Base-by-base conservation (phyloP, 805 yeast genomes). In the Kodamaea lidongshanica region DNA sequence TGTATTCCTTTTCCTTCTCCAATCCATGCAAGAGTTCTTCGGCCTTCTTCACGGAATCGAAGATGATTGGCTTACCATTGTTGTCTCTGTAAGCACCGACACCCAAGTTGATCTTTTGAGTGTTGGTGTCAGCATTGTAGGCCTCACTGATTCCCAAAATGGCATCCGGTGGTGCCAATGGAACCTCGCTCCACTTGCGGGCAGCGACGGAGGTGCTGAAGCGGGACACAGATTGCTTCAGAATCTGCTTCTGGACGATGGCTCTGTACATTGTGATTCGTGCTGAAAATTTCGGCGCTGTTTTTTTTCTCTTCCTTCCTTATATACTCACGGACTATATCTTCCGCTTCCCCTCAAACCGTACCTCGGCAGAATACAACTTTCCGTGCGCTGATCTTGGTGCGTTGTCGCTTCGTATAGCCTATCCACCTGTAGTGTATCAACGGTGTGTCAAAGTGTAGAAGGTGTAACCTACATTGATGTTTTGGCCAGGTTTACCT, bases 1-100 rank as follows among this genome's bases (percentile, higher is more conserved):
- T 79, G 57, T 85, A 85, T 61, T 85, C 95, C 64, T 85, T 83
- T 63, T 84, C 79, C 35, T 66, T 66, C 45, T 66, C 70, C 39
- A 63, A 47, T 41, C 57, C 67, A 35, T 64, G 54, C 34, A 79
- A 56, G 12, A 61, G 54, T 30, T 58, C 46, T 53, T 79, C 89
- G 24, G 88, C 89, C 46, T 66, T 61, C 46, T 67, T 65, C 38
- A 85, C 85, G 17, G 83, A 66, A 11, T 94, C 88, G 44, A 88
- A 69, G 34, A 89, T 80, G 74, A 84, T 86, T 27, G 97, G 96
- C 54, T 78, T 74, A 27, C 97, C 97, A 7, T 58, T 45, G 53
- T 80, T 77, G 56, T 87, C 95, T 54, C 97, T 74, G 66, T 89
- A 89, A n/a, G 97, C 89, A 31, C 97, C 94, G 12, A 81, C 87